Evolutionary conservation across 345 rosid genomes (phyloP).

Genomic region (Citrus trifoliata): DNA sequence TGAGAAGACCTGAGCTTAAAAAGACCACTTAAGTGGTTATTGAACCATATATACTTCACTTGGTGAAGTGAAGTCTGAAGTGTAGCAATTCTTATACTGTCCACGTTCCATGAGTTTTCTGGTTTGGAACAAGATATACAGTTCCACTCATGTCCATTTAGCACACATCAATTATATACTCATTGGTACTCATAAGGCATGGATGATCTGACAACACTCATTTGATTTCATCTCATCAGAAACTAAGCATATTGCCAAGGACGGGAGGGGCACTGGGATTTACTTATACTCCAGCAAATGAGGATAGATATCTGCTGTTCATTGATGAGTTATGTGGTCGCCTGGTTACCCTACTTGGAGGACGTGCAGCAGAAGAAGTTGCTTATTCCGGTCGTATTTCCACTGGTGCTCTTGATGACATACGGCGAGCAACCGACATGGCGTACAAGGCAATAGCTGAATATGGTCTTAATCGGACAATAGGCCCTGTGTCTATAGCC

Average conservation of each 20-base stretch:
- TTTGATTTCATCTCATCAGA: slow-evolving; percentile 40
- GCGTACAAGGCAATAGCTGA: slow-evolving; percentile 97
- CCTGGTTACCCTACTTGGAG: slow-evolving; percentile 94
- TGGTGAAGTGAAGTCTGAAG: not conserved
- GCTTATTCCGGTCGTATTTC: slow-evolving; percentile 87
- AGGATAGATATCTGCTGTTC: slow-evolving; percentile 90
- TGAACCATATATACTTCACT: not conserved
- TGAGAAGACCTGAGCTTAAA: not conserved
- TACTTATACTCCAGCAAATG: slow-evolving; percentile 77
- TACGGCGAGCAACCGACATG: slow-evolving; percentile 88
- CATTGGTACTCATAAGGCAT: not conserved
- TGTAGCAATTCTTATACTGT: not conserved
- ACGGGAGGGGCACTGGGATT: slow-evolving; percentile 97
- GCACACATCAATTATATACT: not conserved
- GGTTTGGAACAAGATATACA: not conserved
- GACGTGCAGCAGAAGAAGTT: slow-evolving; percentile 97
- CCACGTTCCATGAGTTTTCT: not conserved
- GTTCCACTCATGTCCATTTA: not conserved
- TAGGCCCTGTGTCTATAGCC: slow-evolving; percentile 85
- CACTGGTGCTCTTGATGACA: slow-evolving; percentile 96
- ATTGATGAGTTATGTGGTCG: slow-evolving; percentile 93
- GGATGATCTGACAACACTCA: not conserved
- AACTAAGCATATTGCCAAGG: slow-evolving; percentile 96
- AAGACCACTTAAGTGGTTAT: not conserved
- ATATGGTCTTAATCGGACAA: slow-evolving; percentile 85